Evolutionary conservation across 371 early-diverging fungal genomes (phyloP), one percentile per base, ranked within the genome.

Genomic region (Mortierella sp.): DNA sequence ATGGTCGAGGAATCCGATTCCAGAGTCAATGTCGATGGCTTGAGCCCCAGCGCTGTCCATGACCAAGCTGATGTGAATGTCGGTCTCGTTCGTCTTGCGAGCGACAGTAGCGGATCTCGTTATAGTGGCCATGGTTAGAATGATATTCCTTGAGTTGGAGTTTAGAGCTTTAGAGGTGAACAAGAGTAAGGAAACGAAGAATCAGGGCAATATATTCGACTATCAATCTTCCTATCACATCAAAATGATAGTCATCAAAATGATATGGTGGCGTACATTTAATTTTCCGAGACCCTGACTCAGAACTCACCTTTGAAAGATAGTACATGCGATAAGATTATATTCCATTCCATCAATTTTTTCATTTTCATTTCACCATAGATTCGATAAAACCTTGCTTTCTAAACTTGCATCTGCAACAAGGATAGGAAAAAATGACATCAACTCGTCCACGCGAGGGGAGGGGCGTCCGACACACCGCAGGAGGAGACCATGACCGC

Each of bases 1-100:
- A 89, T 98, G 98, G 89, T 98, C 97, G 34, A 98, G 90, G 84
- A 98, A 98, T 22, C 98, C 99, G 83, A 98, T 97, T 32, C 99
- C 98, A 26, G 98, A 96, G 80, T 89, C 76, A 70, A 98, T 88
- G 35, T 90, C 82, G 73, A 97, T 95, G 53, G 77, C 72, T 80
- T 96, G 95, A 19, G 72, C 71, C 23, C 72, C 83, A 54, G 83
- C 83, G 51, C 76, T 59, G 76, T 92, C 92, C 63, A 94, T 86
- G 12, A 87, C 74, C 32, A 98, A 87, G 0, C 78, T 66, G 54
- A 97, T 83, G 34, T 85, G 80, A 68, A 97, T 96, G 69, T 96
- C 93, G 4, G 98, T 98, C 86, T 98, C 98, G 71, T 93, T 93
- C 19, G 98, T 98, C 87, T 95, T 96, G 86, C 98, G 90, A 45